phyloP scores from a whole-genome alignment of 108 stramenopile genomes.

The Skeletonema menzelii region DNA sequence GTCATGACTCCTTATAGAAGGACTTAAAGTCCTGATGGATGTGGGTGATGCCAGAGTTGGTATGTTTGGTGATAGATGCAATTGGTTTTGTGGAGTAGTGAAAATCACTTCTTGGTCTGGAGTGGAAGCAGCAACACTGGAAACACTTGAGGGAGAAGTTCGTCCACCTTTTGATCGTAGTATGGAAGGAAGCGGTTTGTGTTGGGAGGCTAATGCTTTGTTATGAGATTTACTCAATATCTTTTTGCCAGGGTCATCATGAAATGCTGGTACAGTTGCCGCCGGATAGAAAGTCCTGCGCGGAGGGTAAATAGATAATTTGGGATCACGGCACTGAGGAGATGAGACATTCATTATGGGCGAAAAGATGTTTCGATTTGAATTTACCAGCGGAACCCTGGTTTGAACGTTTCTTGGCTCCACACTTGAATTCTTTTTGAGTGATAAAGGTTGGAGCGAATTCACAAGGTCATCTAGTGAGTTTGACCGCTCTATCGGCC shows the following conservation, averaged over 20 bases:
- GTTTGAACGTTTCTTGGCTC: neutral
- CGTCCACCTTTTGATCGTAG: neutral
- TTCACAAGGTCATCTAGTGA: neutral
- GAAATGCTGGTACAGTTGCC: neutral
- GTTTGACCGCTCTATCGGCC: neutral
- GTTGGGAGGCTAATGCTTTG: neutral
- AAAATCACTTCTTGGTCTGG: neutral
- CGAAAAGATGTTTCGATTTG: neutral
- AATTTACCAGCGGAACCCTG: neutral
- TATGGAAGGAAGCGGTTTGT: conserved; percentile 2
- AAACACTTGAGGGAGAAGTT: neutral
- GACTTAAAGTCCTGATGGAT: conserved; percentile 25
- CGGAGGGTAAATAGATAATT: neutral
- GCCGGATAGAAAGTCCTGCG: neutral
- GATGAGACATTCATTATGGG: neutral
- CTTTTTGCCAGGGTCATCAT: neutral
- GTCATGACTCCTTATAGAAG: neutral
- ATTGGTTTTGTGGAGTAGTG: neutral
- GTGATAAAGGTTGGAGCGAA: neutral
- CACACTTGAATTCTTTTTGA: neutral
- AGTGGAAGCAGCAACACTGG: neutral
- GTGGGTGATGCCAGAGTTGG: conserved; percentile 33
- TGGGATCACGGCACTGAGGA: neutral
- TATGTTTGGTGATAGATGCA: neutral
- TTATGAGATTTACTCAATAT: neutral